These are phyloP conservation scores for Teratosphaeria destructans DNA, from an alignment of 2,329 filamentous ascomycete genomes.

Conservation along the genomic window DNA sequence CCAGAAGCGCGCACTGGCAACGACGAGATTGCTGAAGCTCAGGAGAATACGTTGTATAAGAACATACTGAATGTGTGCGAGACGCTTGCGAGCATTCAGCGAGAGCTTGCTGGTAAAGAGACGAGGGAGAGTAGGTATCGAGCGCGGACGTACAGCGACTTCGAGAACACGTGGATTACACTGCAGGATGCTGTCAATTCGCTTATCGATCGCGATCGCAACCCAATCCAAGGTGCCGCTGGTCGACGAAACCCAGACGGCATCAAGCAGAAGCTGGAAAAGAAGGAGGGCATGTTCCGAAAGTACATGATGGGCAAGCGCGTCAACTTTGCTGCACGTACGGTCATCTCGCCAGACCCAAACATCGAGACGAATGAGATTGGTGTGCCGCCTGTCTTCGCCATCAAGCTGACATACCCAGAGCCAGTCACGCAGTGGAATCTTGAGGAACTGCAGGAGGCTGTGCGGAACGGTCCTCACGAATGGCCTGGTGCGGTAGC, in stretches of 20 bases:
- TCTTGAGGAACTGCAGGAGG: conserved; percentile 88
- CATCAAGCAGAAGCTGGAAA: conserved; percentile 95
- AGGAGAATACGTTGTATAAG: conserved; percentile 76
- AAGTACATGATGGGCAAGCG: conserved; percentile 99
- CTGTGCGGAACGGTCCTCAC: conserved; percentile 86
- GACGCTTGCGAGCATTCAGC: conserved; percentile 61
- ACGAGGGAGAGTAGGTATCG: conserved; percentile 34
- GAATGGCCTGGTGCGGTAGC: conserved; percentile 91
- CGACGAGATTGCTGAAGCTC: conserved; percentile 72
- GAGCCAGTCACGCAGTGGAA: conserved; percentile 97
- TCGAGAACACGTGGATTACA: conserved; percentile 71
- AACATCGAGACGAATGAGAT: conserved; percentile 99
- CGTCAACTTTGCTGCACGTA: conserved; percentile 94
- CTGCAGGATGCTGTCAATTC: conserved; percentile 86
- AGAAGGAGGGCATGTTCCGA: conserved; percentile 95
- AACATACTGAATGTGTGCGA: conserved; percentile 68
- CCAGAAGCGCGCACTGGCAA: conserved; percentile 76
- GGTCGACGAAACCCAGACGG: conserved; percentile 76
- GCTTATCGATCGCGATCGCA: conserved; percentile 82
- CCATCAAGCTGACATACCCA: conserved; percentile 88
- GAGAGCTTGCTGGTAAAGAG: conserved; percentile 48
- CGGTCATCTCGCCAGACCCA: conserved; percentile 94
- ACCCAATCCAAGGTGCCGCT: conserved; percentile 67
- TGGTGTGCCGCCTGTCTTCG: conserved; percentile 95
- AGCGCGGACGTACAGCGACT: conserved; percentile 57